Base-by-base conservation (phyloP, 345 rosid species). In the Eucalyptus regnans region DNA sequence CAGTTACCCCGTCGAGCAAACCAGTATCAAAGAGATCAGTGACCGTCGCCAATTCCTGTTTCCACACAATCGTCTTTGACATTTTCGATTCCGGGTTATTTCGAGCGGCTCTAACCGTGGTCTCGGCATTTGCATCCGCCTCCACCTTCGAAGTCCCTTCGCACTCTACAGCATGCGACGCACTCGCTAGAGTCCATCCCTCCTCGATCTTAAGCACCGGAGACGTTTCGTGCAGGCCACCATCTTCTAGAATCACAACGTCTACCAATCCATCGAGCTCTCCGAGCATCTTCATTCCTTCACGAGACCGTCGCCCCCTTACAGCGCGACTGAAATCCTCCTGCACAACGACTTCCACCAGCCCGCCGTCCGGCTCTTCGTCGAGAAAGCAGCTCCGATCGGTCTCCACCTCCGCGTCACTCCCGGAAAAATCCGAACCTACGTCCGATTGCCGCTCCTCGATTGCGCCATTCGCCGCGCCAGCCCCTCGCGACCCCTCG, bases 21-120 rank as follows among this genome's bases (percentile, higher is more conserved):
- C 98, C 97, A 79, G 99, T 96, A 91, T 96, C 99, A 44, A 97
- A 96, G 87, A 97, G 96, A 92, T 96, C 98, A 87, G 93, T 98
- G 88, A 98, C 99, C 37, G 98, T 98, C 91, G 86, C 90, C 58
- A 99, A 98, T 88, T 96, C 94, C 93, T 90, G 94, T 86, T 80
- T 89, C 87, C 94, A 83, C 8, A 92, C 86, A 89, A 94, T 91
- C 93, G 90, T 94, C 87, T 93, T 95, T 3, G 95, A 93, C 94
- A 94, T 94, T 91, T 92, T 91, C 92, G 92, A 88, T 91, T 95
- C 95, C 76, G 93, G 89, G 86, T 93, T 94, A 91, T 91, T 92
- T 41, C 92, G 88, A 83, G 93, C 89, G 31, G 91, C 51, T 90
- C 93, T 87, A 23, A 90, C 95, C 90, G 93, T 91, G 86, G 93